Conservation (phyloP, 148 eudicot genomes). For the Salicornia ramosissima region DNA sequence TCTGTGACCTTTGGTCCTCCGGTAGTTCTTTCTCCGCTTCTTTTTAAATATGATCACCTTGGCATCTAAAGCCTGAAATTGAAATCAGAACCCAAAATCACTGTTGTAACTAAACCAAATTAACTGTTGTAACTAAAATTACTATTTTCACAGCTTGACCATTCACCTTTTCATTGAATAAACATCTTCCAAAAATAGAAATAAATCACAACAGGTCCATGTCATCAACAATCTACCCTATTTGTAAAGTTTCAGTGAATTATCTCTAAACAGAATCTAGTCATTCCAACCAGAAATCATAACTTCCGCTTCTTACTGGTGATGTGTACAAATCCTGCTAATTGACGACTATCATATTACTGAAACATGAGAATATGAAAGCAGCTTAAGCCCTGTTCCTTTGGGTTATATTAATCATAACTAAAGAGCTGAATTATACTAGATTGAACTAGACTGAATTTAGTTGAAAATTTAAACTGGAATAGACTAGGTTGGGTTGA, state of each 20-base stretch:
- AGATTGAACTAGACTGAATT: no score
- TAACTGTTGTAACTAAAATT: background rate
- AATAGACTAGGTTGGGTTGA: no score
- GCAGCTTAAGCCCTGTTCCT: no score
- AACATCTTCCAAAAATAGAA: background rate
- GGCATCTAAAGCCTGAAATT: slow-evolving; percentile 82
- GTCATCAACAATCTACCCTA: background rate
- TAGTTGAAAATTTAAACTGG: no score
- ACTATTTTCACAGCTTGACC: background rate
- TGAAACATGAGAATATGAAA: slow-evolving; percentile 1
- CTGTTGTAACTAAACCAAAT: background rate
- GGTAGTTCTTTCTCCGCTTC: slow-evolving; percentile 94
- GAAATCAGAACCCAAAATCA: background rate
- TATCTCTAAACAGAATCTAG: background rate
- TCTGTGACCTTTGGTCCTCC: slow-evolving; percentile 86
- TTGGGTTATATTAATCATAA: no score
- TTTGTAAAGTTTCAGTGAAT: background rate
- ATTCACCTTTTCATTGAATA: background rate
- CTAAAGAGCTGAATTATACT: no score
- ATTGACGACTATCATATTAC: background rate
- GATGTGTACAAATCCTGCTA: background rate
- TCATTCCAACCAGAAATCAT: background rate
- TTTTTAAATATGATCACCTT: slow-evolving; percentile 95
- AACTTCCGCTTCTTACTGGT: background rate
- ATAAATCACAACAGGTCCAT: background rate